phyloP scores from a whole-genome alignment of 768 basidiomycete genomes.

The Tricholoma sp. region DNA sequence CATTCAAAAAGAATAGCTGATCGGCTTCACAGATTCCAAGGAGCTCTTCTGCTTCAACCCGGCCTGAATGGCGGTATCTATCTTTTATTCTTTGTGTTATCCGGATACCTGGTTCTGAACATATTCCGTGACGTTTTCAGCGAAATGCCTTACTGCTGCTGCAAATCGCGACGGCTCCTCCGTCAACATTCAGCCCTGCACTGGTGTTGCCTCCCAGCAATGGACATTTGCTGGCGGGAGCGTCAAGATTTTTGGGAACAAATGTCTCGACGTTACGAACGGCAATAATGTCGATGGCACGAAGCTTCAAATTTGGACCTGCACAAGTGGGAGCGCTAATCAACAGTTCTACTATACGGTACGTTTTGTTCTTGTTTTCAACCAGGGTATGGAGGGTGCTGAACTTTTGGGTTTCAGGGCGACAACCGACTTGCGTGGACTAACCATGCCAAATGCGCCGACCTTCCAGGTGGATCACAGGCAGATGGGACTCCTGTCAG shows the following conservation, averaged over 20 bases:
- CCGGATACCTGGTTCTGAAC: background rate
- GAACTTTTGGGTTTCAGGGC: slow-evolving; percentile 8
- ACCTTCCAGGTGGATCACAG: slow-evolving; percentile 36
- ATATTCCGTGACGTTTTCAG: slow-evolving; percentile 17
- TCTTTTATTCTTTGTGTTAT: background rate
- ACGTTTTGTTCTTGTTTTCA: slow-evolving; percentile 3
- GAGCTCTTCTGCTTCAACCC: slow-evolving; percentile 40
- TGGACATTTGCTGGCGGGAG: slow-evolving; percentile 42
- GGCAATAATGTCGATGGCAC: slow-evolving; percentile 39
- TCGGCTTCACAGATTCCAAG: slow-evolving; percentile 29
- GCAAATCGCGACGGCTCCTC: slow-evolving; percentile 43
- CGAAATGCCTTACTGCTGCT: slow-evolving; percentile 48
- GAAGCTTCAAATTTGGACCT: slow-evolving; percentile 49
- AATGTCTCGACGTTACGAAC: slow-evolving; percentile 43
- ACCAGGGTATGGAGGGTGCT: too few relatives aligned
- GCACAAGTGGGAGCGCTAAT: slow-evolving; percentile 32
- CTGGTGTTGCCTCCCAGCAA: slow-evolving; percentile 37
- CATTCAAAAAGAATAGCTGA: background rate
- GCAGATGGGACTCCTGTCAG: slow-evolving; percentile 38
- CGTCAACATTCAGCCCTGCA: slow-evolving; percentile 44
- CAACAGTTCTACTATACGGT: slow-evolving; percentile 45
- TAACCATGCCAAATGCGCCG: slow-evolving; percentile 44
- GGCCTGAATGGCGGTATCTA: slow-evolving; percentile 33
- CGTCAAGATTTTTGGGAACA: slow-evolving; percentile 40
- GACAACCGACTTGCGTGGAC: slow-evolving; percentile 43